Conservation (phyloP, 1,284 basidiomycete genomes). For the Sporisorium graminicola region DNA sequence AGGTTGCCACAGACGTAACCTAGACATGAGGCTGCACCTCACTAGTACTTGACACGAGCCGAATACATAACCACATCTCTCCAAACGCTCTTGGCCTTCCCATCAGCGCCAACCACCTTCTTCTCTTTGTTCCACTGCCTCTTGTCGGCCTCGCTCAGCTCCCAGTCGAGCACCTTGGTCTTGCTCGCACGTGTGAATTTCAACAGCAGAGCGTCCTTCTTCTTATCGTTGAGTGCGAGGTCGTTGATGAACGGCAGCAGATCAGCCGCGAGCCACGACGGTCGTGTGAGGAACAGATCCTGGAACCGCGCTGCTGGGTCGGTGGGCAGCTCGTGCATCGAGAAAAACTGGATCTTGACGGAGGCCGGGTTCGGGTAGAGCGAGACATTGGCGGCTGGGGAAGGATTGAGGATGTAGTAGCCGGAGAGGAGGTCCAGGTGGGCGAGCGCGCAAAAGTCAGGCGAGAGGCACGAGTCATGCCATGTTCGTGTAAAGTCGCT, state of each 20-base stretch:
- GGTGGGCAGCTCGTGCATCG: constrained; percentile 56
- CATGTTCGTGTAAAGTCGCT: constrained; percentile 33
- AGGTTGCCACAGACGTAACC: not conserved
- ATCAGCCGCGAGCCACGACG: constrained; percentile 64
- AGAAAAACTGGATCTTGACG: constrained; percentile 59
- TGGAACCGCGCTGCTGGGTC: constrained; percentile 65
- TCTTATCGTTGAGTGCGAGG: constrained; percentile 47
- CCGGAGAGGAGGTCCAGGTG: constrained; percentile 33
- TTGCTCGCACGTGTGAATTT: constrained; percentile 53
- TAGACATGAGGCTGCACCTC: not conserved
- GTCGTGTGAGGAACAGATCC: constrained; percentile 62
- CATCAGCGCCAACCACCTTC: constrained; percentile 24
- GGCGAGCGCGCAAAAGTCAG: constrained; percentile 23
- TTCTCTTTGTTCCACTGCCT: constrained; percentile 41
- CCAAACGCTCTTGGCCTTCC: constrained; percentile 30
- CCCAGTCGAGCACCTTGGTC: constrained; percentile 47
- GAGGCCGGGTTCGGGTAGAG: constrained; percentile 20
- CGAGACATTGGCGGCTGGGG: constrained; percentile 35
- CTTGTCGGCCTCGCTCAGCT: constrained; percentile 38
- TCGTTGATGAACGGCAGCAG: constrained; percentile 69
- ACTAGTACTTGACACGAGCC: constrained; percentile 52
- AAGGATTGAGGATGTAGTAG: constrained; percentile 54
- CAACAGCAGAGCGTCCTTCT: constrained; percentile 54
- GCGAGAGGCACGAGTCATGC: constrained; percentile 28
- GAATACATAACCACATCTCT: constrained; percentile 48